phyloP scores from a whole-genome alignment of 345 rosid genomes.

The Rubroshorea leprosula region DNA sequence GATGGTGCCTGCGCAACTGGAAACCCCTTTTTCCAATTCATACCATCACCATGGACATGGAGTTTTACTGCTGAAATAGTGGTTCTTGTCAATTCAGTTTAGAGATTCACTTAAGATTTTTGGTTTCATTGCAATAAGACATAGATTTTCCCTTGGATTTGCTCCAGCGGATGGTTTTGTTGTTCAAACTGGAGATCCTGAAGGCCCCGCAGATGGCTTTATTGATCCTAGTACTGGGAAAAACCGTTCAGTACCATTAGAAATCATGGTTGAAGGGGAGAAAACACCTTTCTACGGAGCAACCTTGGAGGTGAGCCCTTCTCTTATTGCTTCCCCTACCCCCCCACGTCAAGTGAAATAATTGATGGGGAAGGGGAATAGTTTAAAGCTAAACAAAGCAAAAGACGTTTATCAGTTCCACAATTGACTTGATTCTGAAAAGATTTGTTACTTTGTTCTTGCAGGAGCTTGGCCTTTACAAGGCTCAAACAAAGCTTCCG shows the following conservation, averaged over 20 bases:
- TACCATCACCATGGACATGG: too few relatives aligned
- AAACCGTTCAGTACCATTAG: conserved; percentile 73
- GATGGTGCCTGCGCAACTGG: too few relatives aligned
- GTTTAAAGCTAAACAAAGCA: not conserved
- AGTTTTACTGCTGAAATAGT: too few relatives aligned
- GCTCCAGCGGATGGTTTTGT: conserved; percentile 97
- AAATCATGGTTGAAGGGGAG: conserved; percentile 78
- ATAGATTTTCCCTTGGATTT: conserved; percentile 5
- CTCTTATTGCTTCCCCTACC: too few relatives aligned
- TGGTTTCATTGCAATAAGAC: not conserved
- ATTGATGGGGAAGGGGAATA: not conserved
- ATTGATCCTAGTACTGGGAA: conserved; percentile 96
- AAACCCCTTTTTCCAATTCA: too few relatives aligned
- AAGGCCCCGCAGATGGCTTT: conserved; percentile 93
- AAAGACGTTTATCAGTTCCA: not conserved
- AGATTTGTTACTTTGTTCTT: not conserved
- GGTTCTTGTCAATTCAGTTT: not conserved
- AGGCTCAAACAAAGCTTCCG: conserved; percentile 95
- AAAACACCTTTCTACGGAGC: conserved; percentile 74
- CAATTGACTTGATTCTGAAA: not conserved
- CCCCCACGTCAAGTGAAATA: too few relatives aligned
- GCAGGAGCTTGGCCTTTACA: conserved; percentile 95
- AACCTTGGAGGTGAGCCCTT: conserved; percentile 63
- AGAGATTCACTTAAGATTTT: not conserved
- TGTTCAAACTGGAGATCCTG: conserved; percentile 99